Percentiles rank a stretch among this genome's conserved stretches.
Evolutionary conservation across 2,329 filamentous ascomycete species (phyloP).

Genomic region (Trichoderma gracile): DNA sequence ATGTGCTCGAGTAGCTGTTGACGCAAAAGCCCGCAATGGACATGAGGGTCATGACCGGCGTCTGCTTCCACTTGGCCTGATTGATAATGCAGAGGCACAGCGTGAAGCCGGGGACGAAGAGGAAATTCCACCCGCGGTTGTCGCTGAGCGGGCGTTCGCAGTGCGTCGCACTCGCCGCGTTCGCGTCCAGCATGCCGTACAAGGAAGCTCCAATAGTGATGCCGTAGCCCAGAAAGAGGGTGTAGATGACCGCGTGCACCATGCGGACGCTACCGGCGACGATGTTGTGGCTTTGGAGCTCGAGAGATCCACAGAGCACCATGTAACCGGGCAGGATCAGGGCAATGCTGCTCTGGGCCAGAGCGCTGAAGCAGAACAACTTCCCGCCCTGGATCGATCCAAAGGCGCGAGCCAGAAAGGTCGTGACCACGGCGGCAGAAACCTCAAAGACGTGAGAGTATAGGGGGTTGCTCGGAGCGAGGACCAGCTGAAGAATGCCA

Average conservation of each 20-base stretch:
- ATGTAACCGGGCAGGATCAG: slow-evolving; percentile 67
- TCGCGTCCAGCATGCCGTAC: slow-evolving; percentile 62
- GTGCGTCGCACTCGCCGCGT: slow-evolving; percentile 49
- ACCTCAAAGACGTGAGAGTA: slow-evolving; percentile 59
- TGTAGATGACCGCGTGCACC: slow-evolving; percentile 75
- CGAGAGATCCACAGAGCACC: slow-evolving; percentile 54
- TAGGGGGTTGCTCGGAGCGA: slow-evolving; percentile 72
- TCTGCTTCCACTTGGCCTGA: slow-evolving; percentile 77
- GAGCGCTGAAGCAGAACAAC: slow-evolving; percentile 69
- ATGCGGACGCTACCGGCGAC: slow-evolving; percentile 73
- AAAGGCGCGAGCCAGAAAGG: slow-evolving; percentile 68
- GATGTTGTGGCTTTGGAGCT: slow-evolving; percentile 69
- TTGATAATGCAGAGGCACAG: slow-evolving; percentile 76
- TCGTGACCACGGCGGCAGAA: slow-evolving; percentile 62
- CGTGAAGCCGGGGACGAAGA: slow-evolving; percentile 75
- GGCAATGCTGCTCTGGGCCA: slow-evolving; percentile 72
- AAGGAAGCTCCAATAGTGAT: slow-evolving; percentile 69
- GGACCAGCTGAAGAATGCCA: slow-evolving; percentile 71
- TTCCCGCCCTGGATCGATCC: slow-evolving; percentile 62
- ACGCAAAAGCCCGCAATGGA: slow-evolving; percentile 72
- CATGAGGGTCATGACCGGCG: slow-evolving; percentile 74
- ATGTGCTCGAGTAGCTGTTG: slow-evolving; percentile 69
- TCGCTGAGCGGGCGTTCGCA: slow-evolving; percentile 52
- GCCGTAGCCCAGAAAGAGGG: slow-evolving; percentile 71
- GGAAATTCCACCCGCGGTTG: slow-evolving; percentile 54